Conservation (phyloP, 495 filamentous ascomycete species). For the Penicillium coprophilum region DNA sequence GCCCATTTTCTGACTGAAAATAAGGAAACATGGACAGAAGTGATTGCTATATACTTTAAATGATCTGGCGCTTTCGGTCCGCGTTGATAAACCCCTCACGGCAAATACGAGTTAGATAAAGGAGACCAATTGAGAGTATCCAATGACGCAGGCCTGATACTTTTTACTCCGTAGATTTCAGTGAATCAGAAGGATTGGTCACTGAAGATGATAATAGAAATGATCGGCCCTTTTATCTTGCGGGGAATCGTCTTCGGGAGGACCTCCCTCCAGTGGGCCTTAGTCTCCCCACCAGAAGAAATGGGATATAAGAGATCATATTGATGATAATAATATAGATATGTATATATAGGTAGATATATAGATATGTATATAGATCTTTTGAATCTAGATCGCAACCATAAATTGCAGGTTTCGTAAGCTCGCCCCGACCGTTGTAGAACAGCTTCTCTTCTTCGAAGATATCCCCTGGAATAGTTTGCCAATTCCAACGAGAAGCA, state of each 20-base stretch:
- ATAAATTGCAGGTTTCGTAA: background rate
- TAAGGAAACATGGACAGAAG: background rate
- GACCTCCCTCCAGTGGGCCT: constrained; percentile 28
- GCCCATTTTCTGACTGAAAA: constrained; percentile 29
- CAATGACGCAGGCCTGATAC: constrained; percentile 16
- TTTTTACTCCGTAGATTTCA: background rate
- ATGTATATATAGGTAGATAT: too few relatives aligned
- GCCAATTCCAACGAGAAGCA: background rate
- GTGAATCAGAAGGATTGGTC: constrained; percentile 21
- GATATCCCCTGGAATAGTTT: background rate
- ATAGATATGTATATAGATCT: background rate
- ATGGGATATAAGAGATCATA: constrained; percentile 12
- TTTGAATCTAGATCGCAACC: background rate
- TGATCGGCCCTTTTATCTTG: constrained; percentile 21
- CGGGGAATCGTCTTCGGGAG: constrained; percentile 27
- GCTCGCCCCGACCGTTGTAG: background rate
- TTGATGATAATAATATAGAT: too few relatives aligned
- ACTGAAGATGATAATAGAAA: constrained; percentile 22
- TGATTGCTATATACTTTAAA: constrained; percentile 21
- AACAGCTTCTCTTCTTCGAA: background rate
- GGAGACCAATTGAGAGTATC: constrained; percentile 11
- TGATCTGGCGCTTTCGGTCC: constrained; percentile 2
- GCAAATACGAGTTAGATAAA: constrained; percentile 30
- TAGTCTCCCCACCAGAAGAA: background rate
- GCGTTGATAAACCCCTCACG: constrained; percentile 9